Conservation (phyloP, 441 rosid species). For the Corymbia calophylla region DNA sequence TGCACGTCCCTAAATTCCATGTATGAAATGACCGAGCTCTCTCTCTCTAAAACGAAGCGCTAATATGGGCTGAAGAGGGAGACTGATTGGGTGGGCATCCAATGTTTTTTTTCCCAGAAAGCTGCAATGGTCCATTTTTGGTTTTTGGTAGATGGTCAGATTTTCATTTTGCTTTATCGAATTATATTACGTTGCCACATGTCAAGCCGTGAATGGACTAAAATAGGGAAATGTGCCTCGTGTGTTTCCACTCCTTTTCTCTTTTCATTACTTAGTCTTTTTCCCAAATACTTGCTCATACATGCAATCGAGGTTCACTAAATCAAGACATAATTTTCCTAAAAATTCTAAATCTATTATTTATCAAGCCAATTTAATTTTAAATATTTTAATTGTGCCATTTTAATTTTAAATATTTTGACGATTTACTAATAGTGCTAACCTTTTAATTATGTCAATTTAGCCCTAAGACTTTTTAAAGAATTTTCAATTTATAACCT, state of each 20-base stretch:
- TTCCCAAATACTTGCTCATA: background rate
- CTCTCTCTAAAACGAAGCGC: background rate
- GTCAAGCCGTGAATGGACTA: background rate
- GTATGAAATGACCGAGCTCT: background rate
- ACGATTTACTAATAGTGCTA: no score
- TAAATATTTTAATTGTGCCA: no score
- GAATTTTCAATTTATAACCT: no score
- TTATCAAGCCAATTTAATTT: no score
- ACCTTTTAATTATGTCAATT: no score
- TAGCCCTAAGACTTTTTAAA: background rate
- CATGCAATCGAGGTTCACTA: background rate
- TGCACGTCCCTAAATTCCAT: no score
- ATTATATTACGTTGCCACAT: background rate
- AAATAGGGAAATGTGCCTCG: background rate
- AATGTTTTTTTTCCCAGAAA: background rate
- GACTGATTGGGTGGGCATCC: background rate
- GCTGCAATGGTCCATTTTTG: background rate
- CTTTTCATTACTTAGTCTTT: background rate
- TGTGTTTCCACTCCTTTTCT: background rate
- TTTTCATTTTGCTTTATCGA: background rate
- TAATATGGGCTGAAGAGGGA: background rate
- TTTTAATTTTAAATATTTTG: no score
- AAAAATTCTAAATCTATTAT: no score
- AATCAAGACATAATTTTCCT: background rate
- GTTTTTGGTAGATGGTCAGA: background rate